A percentile compares a stretch with the other conserved stretches of the same genome.
These are phyloP conservation scores for Mycena belliarum DNA, from an alignment of 768 basidiomycete species.

Conservation along the genomic window DNA sequence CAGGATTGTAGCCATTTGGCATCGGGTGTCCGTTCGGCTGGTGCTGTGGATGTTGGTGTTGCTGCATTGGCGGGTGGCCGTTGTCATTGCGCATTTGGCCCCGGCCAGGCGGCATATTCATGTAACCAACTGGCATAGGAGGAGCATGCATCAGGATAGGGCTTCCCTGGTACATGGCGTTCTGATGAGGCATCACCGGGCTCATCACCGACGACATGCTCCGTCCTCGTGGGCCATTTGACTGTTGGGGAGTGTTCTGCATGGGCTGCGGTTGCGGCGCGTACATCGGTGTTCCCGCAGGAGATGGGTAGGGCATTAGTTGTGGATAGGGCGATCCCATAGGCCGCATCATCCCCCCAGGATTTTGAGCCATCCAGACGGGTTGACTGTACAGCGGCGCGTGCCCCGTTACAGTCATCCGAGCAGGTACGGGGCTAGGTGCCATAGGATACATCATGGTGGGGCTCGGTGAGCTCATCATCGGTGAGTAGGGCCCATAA, in stretches of 20 bases:
- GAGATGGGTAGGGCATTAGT: conserved; percentile 61
- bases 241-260: conserved; percentile 41
- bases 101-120: conserved; percentile 48
- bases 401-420: conserved; percentile 65
- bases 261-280: conserved; percentile 42
- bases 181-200: conserved; percentile 57
- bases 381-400: conserved; percentile 59
- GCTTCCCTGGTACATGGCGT: conserved; percentile 62
- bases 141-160: conserved; percentile 71
- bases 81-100: conserved; percentile 51
- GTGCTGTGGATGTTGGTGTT: conserved; percentile 31
- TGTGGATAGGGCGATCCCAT: conserved; percentile 66
- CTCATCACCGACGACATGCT: conserved; percentile 65
- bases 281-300: conserved; percentile 53
- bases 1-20: conserved; percentile 41
- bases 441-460: conserved; percentile 64
- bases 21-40: conserved; percentile 32
- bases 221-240: conserved; percentile 44
- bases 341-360: conserved; percentile 55
- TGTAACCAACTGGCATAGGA: conserved; percentile 47
- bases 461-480: conserved; percentile 72
- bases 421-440: conserved; percentile 62
- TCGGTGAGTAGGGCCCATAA: conserved; percentile 66
- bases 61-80: conserved; percentile 45
- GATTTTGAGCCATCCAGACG: conserved; percentile 63